Conservation (phyloP, 2,329 filamentous ascomycete species). For the Penicillium capsulatum region DNA sequence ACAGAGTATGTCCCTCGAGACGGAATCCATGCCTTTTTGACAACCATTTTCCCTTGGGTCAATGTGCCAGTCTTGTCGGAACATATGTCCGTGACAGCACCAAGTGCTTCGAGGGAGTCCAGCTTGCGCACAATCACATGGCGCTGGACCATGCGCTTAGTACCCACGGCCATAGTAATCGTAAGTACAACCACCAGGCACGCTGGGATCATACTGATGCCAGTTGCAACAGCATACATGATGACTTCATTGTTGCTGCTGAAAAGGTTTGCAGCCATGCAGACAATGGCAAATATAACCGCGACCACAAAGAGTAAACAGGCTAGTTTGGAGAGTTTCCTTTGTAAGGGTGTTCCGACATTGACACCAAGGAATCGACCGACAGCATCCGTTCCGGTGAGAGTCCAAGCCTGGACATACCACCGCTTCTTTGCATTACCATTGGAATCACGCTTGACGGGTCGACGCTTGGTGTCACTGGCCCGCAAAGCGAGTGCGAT, state of each 20-base stretch:
- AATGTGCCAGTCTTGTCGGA: conserved; percentile 59
- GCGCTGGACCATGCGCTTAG: conserved; percentile 54
- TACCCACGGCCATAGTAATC: conserved; percentile 63
- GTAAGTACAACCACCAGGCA: conserved; percentile 63
- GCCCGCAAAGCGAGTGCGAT: conserved; percentile 62
- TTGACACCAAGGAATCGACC: conserved; percentile 64
- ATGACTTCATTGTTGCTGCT: conserved; percentile 56
- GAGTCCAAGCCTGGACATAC: conserved; percentile 49
- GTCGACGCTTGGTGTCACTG: conserved; percentile 50
- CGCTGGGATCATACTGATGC: conserved; percentile 59
- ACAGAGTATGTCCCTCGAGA: conserved; percentile 56
- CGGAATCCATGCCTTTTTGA: conserved; percentile 57
- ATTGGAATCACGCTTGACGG: conserved; percentile 50
- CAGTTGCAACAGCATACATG: conserved; percentile 60
- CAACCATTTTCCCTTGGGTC: conserved; percentile 62
- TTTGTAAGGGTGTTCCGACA: conserved; percentile 65
- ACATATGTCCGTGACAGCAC: conserved; percentile 58
- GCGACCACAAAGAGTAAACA: conserved; percentile 65
- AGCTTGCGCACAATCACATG: conserved; percentile 57
- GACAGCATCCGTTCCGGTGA: conserved; percentile 55
- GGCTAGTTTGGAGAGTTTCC: conserved; percentile 64
- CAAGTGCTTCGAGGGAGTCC: conserved; percentile 56
- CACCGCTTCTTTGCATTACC: conserved; percentile 51
- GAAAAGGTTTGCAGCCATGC: conserved; percentile 61
- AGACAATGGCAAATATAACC: conserved; percentile 64